Evolutionary conservation across 2,329 filamentous ascomycete genomes (phyloP), one percentile per base, ranked within the genome.

Genomic region (Fusarium annulatum): DNA sequence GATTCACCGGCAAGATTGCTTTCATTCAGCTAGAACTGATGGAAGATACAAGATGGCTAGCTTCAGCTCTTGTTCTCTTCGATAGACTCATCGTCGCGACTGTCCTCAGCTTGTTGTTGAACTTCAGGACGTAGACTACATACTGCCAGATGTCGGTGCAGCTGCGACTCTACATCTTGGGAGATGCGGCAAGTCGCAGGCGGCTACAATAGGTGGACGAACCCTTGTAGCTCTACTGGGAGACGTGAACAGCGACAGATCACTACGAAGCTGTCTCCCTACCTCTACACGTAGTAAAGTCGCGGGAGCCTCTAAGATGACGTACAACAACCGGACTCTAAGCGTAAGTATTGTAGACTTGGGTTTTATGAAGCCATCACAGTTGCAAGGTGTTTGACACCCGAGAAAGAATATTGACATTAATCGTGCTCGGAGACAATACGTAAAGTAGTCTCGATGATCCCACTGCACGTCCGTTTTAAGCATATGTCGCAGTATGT

Each of bases 31-130:
- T 6, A 33, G 28, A 49, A 49, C 21, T 7, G 21, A 3, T 23
- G 2, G 7, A n/a, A 16, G 5, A 12, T 30, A 15, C 2, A n/a
- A n/a, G 46, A 9, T 2, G 15, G 5, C 21, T 0, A 23, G 5
- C 28, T 21, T 12, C 16, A 18, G 4, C 4, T 33, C 19, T 28
- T 28, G 26, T 4, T 49, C 8, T 28, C 28, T n/a, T 30, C 14
- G 9, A 11, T 11, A 3, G 7, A 7, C 21, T n/a, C 28, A 4
- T 18, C 7, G 3, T 23, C 15, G 15, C 28, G 28, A 15, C 21
- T 14, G 12, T 23, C 3, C 5, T 16, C 26, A 18, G 28, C 46
- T 16, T 33, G 21, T 5, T 5, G 21, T n/a, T 33, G 3, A 10
- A 9, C 9, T 33, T 9, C 21, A 2, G 1, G 21, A 14, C 8